Base-by-base conservation (phyloP, 345 rosid genomes). In the Pelargonium nanum region DNA sequence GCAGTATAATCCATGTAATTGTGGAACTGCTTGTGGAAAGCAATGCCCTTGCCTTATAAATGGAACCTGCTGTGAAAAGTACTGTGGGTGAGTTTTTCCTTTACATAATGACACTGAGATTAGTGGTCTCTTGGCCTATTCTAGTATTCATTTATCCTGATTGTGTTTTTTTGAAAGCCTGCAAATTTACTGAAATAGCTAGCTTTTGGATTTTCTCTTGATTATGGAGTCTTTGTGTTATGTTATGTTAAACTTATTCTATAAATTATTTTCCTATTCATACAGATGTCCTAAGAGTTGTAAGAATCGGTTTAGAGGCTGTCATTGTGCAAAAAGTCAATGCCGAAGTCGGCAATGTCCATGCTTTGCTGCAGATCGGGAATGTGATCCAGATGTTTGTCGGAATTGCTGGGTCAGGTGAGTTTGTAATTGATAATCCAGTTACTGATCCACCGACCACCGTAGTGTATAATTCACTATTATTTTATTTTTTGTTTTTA, bases 281-380 rank as follows among this genome's bases (percentile, higher is more conserved):
- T 79, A 28, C 70, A 94, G 99, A 66, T 94, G 99, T 74, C 97
- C 92, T 24, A 91, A 91, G 70, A 88, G 80, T 71, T 91, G 96
- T 88, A 91, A 91, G 76, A 88, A 88, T 74, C 86, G 99, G 58
- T 94, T 94, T 73, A 86, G 99, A 82, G 99, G 99, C 65, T 94
- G 99, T 60, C 99, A 94, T 69, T 94, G 99, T 65, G 99, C 99
- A 51, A 94, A 94, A 85, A 94, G 97, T 73, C 99, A 94, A 73
- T 94, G 99, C 59, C 84, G 97, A 68, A 94, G 99, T 74, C 97
- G 99, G 53, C 99, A 94, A 65, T 94, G 99, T 75, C 99, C 99
- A 52, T 94, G 99, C 75, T 94, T 90, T 80, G 99, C 99, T 63
- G 99, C 99, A 52, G 99, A 90, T 74, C 79, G 99, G 64, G 99